Conservation (phyloP, 208 protist species). For the Endotrypanum monterogeii region DNA sequence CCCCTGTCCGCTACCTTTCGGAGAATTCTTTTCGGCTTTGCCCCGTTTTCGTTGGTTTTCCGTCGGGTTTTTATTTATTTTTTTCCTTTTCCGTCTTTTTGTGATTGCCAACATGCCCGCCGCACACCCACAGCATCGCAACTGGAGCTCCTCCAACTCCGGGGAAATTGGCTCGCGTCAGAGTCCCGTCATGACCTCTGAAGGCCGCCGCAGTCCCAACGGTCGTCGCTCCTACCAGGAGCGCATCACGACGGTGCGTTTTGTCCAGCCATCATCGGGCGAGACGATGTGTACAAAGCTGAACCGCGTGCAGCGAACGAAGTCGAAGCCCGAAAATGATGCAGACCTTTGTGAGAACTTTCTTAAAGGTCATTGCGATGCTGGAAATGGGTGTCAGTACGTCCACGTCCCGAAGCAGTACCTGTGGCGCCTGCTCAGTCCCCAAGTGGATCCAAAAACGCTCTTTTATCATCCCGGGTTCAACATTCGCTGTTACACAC, state of each 20-base stretch:
- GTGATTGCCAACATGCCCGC: conserved; percentile 13
- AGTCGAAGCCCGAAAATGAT: conserved; percentile 38
- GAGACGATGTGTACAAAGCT: conserved; percentile 53
- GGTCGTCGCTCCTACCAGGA: conserved; percentile 49
- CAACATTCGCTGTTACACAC: conserved; percentile 70
- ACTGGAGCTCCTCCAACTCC: conserved; percentile 36
- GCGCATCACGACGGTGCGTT: conserved; percentile 60
- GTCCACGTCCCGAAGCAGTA: conserved; percentile 75
- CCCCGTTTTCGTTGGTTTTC: background rate
- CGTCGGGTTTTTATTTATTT: background rate
- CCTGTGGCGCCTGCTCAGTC: conserved; percentile 66
- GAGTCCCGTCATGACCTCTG: conserved; percentile 25
- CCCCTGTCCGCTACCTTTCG: no score
- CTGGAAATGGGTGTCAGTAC: conserved; percentile 45
- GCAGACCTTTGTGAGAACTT: conserved; percentile 68
- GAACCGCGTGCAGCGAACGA: conserved; percentile 55
- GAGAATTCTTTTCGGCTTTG: no score
- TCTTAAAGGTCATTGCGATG: conserved; percentile 53
- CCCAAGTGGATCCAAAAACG: conserved; percentile 36
- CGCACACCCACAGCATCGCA: conserved; percentile 25
- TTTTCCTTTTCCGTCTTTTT: background rate
- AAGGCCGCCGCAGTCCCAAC: conserved; percentile 51
- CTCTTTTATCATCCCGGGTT: conserved; percentile 63
- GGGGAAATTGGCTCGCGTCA: conserved; percentile 30
- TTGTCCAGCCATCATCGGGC: conserved; percentile 38